Base-by-base conservation (phyloP, 2,329 filamentous ascomycete genomes). In the Colletotrichum coccodes region DNA sequence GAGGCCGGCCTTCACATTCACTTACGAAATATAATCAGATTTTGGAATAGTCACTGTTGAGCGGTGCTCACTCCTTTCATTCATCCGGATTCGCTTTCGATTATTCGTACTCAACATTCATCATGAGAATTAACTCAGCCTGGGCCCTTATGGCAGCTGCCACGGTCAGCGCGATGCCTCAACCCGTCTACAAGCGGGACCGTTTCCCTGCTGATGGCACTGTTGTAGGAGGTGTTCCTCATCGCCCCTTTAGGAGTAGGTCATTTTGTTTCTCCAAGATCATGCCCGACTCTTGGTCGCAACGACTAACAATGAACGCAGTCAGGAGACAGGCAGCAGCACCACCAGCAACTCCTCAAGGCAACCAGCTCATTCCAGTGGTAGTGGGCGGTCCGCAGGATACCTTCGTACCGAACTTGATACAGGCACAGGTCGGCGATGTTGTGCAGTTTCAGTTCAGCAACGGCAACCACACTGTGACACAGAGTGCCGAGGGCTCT, bases 361-460 rank as follows among this genome's bases (percentile, higher is more conserved):
- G 63, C 44, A 68, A 59, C 32, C 49, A 63, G 9, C 64, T 70
- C 38, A 70, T 77, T 36, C 76, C 80, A 3, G 80, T 82, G 6
- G 74, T 82, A 1, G 79, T 81, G 1, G 80, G 80, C 6, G 79
- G 79, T 14, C 40, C 74, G 6, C 79, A 81, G 60, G 77, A 78
- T 56, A 76, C 76, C 1, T 82, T 81, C 49, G 75, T 81, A 2
- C 80, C 80, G 0, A 82, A 82, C 54, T 61, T 74, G 4, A 71
- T 82, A 14, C 68, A 60, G 26, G 80, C 79, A 1, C 71, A 75
- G 0, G 73, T 77, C 0, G 80, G 80, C 38, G 81, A 83, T n/a
- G 73, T 80, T 11, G 75, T 84, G 1, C 76, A 80, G 57, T 84
- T 83, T 70, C 81, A 83, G 60, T 84, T 84, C 74, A 81, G 79